Evolutionary conservation across 1,284 basidiomycete species (phyloP), one percentile per base, ranked within the genome.

Genomic region (Leucoagaricus sp.): DNA sequence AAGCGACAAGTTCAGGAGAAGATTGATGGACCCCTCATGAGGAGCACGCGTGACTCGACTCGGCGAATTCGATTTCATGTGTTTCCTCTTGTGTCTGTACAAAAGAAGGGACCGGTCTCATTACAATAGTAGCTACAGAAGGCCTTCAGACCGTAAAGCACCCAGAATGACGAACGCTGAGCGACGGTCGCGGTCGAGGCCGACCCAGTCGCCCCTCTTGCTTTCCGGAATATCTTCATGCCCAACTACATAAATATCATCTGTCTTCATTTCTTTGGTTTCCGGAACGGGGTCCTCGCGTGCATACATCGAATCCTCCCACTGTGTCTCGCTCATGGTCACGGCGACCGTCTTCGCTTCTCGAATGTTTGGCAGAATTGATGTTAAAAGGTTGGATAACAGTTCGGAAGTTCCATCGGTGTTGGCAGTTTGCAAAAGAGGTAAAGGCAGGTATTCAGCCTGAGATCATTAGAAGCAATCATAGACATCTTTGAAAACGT

Each of bases 151-250:
- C 63, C 80, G 81, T 59, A 91, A 67, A 21, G 86, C 85, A 55
- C 87, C 87, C 61, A 91, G 84, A 53, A 91, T 89, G 63, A 89
- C 69, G 69, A 83, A 91, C 13, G 89, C 89, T 13, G 88, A 89
- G 53, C 89, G 74, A 51, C 86, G 79, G 65, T 91, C 89, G 66
- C 89, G 80, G 64, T 89, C 86, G 45, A 88, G 77, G 2, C 89
- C 89, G 38, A 79, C 70, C 89, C 89, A 91, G 63, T 92, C 88
- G 0, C 85, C 81, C 61, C 77, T 75, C 51, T 73, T 75, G 57
- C 72, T 71, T 13, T 67, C 65, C 10, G 77, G 68, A 13, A 79
- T 69, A 49, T 82, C 83, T 17, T 83, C 81, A 42, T 84, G 79
- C 0, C 79, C 81, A 50, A 72, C 75, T 10, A 76, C 79, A 67